Conservation (phyloP, 2,329 filamentous ascomycete genomes). For the Harringtonia aguacate region DNA sequence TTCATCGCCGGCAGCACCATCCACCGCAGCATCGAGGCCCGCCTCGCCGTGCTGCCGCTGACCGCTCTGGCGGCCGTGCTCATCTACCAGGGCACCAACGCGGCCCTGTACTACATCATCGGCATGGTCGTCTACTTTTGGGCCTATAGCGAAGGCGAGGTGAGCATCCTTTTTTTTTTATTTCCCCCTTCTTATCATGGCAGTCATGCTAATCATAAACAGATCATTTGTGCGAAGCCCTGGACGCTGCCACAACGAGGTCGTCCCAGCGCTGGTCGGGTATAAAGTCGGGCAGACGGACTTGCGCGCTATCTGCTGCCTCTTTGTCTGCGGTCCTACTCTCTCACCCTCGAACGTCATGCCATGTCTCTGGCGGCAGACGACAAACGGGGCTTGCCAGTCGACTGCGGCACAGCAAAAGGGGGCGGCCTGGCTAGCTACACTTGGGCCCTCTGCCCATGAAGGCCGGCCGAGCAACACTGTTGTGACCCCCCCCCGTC, state of each 20-base stretch:
- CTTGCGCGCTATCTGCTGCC: no score
- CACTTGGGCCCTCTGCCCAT: no score
- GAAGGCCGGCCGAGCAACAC: no score
- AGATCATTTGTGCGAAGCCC: slow-evolving; percentile 59
- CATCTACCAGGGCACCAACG: slow-evolving; percentile 86
- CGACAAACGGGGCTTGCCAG: no score
- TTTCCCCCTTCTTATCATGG: neutral
- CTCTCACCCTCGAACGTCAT: no score
- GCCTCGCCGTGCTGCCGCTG: slow-evolving; percentile 74
- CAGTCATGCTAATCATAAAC: neutral
- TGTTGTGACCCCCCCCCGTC: no score
- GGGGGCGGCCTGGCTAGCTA: no score
- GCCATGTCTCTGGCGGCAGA: no score
- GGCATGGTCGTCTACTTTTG: slow-evolving; percentile 86
- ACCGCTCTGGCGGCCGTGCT: slow-evolving; percentile 63
- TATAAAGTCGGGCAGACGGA: slow-evolving; percentile 1
- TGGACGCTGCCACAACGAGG: slow-evolving; percentile 57
- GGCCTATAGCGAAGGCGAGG: slow-evolving; percentile 96
- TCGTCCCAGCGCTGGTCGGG: slow-evolving; percentile 16
- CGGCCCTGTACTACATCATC: slow-evolving; percentile 83
- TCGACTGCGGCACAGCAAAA: no score
- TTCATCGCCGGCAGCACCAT: slow-evolving; percentile 66
- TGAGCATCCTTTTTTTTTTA: no score
- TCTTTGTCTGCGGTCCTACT: no score
- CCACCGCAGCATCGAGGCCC: slow-evolving; percentile 79